A percentile compares a stretch with the other conserved stretches of the same genome.
phyloP scores from a whole-genome alignment of 2,329 filamentous ascomycete genomes.

The Fusarium bactridioides region DNA sequence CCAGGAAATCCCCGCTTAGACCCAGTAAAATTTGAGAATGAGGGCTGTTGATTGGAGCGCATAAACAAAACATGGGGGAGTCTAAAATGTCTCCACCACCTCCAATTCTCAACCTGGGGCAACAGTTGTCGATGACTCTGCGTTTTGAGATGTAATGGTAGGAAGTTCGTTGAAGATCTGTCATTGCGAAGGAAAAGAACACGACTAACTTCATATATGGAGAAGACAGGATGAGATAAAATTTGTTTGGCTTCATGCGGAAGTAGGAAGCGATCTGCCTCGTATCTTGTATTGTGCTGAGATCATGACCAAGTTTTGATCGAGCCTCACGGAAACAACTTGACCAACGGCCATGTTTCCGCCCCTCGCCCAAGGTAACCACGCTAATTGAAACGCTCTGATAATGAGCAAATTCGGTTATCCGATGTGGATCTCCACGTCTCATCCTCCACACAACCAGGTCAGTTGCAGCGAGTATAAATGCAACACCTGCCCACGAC shows the following conservation, averaged over 20 bases:
- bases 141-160: rapidly evolving
- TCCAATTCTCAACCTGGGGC: background rate
- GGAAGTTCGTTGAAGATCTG: background rate
- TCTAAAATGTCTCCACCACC: background rate
- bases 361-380: background rate
- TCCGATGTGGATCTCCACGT: constrained; percentile 4
- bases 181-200: no score
- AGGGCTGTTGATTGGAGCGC: constrained; percentile 6
- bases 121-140: background rate
- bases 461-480: constrained; percentile 6
- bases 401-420: background rate
- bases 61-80: constrained; percentile 4
- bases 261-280: no score
- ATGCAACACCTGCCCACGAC: background rate
- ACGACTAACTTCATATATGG: rapidly evolving
- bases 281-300: background rate
- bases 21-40: background rate
- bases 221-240: rapidly evolving
- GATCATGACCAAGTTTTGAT: background rate
- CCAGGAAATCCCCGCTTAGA: background rate
- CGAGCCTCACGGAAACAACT: constrained; percentile 9
- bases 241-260: background rate
- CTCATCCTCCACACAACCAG: constrained; percentile 4
- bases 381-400: background rate
- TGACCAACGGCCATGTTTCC: background rate